phyloP scores from a whole-genome alignment of 176 grass and related monocot species.

The Poa annua region DNA sequence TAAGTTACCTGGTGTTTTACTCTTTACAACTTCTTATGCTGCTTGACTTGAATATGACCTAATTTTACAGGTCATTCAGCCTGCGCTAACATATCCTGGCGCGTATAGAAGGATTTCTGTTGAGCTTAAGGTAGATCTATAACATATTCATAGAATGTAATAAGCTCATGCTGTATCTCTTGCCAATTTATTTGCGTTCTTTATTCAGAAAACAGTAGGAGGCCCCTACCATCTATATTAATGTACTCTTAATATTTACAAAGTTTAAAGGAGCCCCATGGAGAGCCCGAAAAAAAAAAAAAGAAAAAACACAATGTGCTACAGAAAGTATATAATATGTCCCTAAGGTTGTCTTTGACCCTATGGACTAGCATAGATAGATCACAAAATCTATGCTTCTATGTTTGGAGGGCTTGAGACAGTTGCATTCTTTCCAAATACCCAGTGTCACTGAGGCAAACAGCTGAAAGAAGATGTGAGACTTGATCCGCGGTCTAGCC shows the following conservation, averaged over 20 bases:
- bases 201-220: neutral
- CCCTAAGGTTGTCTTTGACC: slow-evolving; percentile 1
- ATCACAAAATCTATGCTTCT: neutral
- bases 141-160: slow-evolving; percentile 32
- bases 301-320: neutral
- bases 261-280: neutral
- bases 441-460: neutral
- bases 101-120: slow-evolving; percentile 90
- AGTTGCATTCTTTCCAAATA: neutral
- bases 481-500: neutral
- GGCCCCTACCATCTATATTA: neutral
- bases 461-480: slow-evolving; percentile 5
- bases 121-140: slow-evolving; percentile 79
- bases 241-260: slow-evolving; percentile 11
- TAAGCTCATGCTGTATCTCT: neutral
- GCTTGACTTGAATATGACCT: slow-evolving; percentile 38
- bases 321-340: slow-evolving; percentile 14
- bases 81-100: slow-evolving; percentile 76
- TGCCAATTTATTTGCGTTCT: neutral
- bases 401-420: slow-evolving; percentile 3
- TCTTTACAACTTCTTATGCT: neutral
- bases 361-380: neutral
- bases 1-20: slow-evolving; percentile 35
- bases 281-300: neutral
- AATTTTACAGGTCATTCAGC: slow-evolving; percentile 77